Evolutionary conservation across 2,329 filamentous ascomycete genomes (phyloP).

Genomic region (Microcyclosporella mali): DNA sequence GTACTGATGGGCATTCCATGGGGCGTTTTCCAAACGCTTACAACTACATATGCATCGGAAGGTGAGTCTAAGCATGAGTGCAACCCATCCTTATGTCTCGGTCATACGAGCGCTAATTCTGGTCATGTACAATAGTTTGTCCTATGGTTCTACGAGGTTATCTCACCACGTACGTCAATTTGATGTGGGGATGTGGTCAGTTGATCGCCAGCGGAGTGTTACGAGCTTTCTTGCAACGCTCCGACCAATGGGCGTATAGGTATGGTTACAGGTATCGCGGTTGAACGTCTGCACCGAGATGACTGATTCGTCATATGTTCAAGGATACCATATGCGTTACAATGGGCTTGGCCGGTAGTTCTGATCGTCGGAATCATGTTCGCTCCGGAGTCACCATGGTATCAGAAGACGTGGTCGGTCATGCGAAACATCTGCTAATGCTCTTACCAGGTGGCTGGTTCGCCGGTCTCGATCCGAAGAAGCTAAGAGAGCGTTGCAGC

Average conservation of each 20-base stretch:
- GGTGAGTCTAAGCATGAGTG: too few relatives aligned
- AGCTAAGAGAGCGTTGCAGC: conserved; percentile 19
- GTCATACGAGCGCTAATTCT: too few relatives aligned
- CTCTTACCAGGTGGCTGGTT: conserved; percentile 23
- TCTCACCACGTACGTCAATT: conserved; percentile 55
- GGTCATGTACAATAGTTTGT: too few relatives aligned
- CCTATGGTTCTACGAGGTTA: conserved; percentile 53
- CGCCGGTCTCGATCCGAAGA: conserved; percentile 22
- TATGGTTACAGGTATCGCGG: too few relatives aligned
- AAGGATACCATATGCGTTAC: conserved; percentile 38
- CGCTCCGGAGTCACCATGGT: conserved; percentile 30
- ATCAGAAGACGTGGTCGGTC: neutral
- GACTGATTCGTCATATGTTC: conserved; percentile 21
- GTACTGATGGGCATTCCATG: conserved; percentile 36
- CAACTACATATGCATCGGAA: conserved; percentile 61
- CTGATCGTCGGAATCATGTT: conserved; percentile 23
- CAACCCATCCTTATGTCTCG: too few relatives aligned
- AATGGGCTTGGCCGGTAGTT: conserved; percentile 37
- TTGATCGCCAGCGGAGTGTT: conserved; percentile 41
- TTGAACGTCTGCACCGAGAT: too few relatives aligned
- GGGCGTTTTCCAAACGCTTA: conserved; percentile 29
- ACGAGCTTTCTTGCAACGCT: conserved; percentile 15
- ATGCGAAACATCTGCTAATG: neutral
- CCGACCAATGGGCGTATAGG: conserved; percentile 31
- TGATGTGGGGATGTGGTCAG: conserved; percentile 59